Base-by-base conservation (phyloP, 1,139 yeast genomes). In the Hemisphaericaspora subhashii region DNA sequence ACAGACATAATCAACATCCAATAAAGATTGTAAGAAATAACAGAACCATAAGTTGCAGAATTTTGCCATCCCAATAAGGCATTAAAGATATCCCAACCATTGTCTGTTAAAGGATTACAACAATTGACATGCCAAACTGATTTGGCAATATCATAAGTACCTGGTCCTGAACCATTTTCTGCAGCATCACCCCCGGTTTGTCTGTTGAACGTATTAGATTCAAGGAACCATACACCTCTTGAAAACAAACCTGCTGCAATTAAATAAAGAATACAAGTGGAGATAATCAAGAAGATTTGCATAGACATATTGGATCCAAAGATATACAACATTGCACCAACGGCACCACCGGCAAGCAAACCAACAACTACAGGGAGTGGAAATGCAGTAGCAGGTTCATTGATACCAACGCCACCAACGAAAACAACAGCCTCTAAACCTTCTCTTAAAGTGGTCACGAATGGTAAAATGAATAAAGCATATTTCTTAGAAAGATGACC, bases 81-180 rank as follows among this genome's bases (percentile, higher is more conserved):
- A 56, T 87, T 88, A 74, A 89, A 88, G 45, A 89, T 79, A 78
- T 86, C 94, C 96, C 96, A 89, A 67, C 94, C 94, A 45, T 86
- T 83, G 59, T 88, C 95, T 35, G 73, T 73, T 63, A 83, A 86
- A 26, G 95, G 95, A 66, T 87, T 88, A 69, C 96, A 89, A 67
- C 96, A 89, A 72, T 89, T 88, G 45, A 89, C 90, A 62, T 89
- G 97, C 88, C 95, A 89, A 13, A 89, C 96, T 8, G 87, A 66
- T 54, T 77, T 74, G 41, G 71, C 55, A 51, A 88, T 79, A 61
- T 89, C 83, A 62, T 89, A 89, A 31, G 96, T 82, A 56, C 97
- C 97, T 35, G 95, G 90, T 51, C 97, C 97, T 37, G 86, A 78
- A 51, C 97, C 96, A 51, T 73, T 68, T 67, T 89, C 97, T 31